A percentile compares a stretch with the other conserved stretches of the same genome.
phyloP scores from a whole-genome alignment of 164 flowering plant genomes.

The Aristolochia fimbriata region DNA sequence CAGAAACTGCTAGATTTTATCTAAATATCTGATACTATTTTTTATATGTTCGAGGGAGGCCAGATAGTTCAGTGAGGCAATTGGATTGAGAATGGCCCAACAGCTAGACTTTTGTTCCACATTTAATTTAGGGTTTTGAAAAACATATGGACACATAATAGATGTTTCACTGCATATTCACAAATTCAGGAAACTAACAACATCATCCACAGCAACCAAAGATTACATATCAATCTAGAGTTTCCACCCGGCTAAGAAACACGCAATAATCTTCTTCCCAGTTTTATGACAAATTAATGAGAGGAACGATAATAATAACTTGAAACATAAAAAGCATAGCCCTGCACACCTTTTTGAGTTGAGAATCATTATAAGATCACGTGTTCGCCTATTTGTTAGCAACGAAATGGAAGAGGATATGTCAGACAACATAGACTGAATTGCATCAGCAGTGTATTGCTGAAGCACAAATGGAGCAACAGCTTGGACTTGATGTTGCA shows the following conservation, averaged over 20 bases:
- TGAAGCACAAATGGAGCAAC: constrained; percentile 90
- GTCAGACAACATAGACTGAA: constrained; percentile 58
- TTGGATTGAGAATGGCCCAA: too few species aligned
- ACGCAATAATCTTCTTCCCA: too few species aligned
- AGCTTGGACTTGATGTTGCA: constrained; percentile 94
- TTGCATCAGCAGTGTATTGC: constrained; percentile 70
- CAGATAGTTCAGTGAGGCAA: too few species aligned
- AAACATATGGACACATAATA: too few species aligned
- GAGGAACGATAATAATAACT: neutral
- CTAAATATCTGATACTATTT: too few species aligned
- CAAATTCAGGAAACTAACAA: neutral
- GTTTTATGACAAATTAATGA: neutral
- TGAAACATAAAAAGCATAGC: neutral
- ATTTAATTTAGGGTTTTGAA: too few species aligned
- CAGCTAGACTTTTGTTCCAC: too few species aligned
- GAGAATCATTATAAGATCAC: constrained; percentile 85
- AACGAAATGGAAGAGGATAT: constrained; percentile 59
- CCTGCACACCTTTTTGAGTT: constrained; percentile 74
- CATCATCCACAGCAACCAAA: neutral
- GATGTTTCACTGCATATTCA: too few species aligned
- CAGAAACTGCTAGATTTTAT: too few species aligned
- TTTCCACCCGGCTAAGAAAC: neutral
- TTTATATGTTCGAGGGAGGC: too few species aligned
- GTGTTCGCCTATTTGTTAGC: constrained; percentile 66
- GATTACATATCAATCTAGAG: neutral